These are phyloP conservation scores for Dactylellina haptotyla DNA, from an alignment of 2,329 filamentous ascomycete species.

Conservation along the genomic window DNA sequence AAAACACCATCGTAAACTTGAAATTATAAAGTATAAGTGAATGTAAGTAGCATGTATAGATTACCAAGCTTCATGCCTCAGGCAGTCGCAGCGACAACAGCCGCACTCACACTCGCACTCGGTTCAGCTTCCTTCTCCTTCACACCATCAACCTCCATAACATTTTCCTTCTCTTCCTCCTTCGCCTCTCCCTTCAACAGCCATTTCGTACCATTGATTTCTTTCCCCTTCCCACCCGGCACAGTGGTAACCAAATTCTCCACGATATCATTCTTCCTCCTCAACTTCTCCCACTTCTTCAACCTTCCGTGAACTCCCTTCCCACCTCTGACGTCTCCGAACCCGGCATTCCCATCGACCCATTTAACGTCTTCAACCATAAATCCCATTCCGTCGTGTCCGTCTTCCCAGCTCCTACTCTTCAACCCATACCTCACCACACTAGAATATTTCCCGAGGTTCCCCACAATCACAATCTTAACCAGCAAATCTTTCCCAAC, in stretches of 20 bases:
- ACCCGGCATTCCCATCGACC: constrained; percentile 72
- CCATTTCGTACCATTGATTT: constrained; percentile 14
- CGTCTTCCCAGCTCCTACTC: constrained; percentile 77
- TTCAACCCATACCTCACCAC: constrained; percentile 82
- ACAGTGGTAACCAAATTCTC: constrained; percentile 2
- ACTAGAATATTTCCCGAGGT: constrained; percentile 78
- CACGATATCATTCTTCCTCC: constrained; percentile 30
- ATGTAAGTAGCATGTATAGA: no score
- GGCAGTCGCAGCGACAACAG: neutral
- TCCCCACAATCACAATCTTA: constrained; percentile 82
- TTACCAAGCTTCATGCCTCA: no score
- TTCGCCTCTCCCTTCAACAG: constrained; percentile 24
- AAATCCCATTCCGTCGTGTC: constrained; percentile 88
- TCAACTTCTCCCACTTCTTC: constrained; percentile 48
- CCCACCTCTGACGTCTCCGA: constrained; percentile 37
- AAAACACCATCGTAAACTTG: constrained; percentile 22
- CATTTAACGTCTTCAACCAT: constrained; percentile 84
- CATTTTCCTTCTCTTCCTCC: constrained; percentile 25
- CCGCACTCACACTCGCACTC: neutral
- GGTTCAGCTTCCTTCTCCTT: constrained; percentile 14
- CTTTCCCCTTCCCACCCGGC: constrained; percentile 2
- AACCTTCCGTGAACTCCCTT: constrained; percentile 38
- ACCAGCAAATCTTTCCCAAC: constrained; percentile 83
- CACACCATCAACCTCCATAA: constrained; percentile 27
- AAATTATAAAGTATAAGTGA: no score